Evolutionary conservation across 2,329 filamentous ascomycete species (phyloP).

Genomic region (Scedosporium dehoogii): DNA sequence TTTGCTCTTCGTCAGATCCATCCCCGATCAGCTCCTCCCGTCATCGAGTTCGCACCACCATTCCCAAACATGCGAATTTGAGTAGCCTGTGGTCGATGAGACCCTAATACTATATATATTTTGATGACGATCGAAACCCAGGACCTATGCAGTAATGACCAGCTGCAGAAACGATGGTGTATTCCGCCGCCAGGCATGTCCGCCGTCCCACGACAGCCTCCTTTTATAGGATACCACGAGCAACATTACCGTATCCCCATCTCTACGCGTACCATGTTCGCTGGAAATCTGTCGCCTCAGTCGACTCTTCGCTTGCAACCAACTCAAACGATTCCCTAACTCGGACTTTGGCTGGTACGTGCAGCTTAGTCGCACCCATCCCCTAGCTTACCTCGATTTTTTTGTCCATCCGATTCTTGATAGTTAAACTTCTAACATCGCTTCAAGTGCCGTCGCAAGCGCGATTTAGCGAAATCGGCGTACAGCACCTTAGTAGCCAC

Average conservation of each 20-base stretch:
- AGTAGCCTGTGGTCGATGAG: too few species aligned
- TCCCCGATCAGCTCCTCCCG: not conserved
- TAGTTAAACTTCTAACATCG: constrained; percentile 7
- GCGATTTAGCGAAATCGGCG: constrained; percentile 84
- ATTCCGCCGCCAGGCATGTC: constrained; percentile 1
- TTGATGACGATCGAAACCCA: not conserved
- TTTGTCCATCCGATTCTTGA: not conserved
- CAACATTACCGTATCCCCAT: constrained; percentile 11
- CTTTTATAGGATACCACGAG: not conserved
- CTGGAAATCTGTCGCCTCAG: constrained; percentile 32
- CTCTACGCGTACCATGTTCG: constrained; percentile 27
- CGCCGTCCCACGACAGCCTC: constrained; percentile 1
- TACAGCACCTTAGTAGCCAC: constrained; percentile 83
- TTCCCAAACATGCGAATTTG: not conserved
- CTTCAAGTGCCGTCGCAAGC: constrained; percentile 40
- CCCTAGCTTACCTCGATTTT: not conserved
- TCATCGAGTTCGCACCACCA: not conserved
- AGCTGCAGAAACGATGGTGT: not conserved
- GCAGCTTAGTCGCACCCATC: too few species aligned
- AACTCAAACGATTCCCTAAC: not conserved
- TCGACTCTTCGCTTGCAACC: constrained; percentile 1
- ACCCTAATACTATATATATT: not conserved
- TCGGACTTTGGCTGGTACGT: not conserved
- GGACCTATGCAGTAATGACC: not conserved
- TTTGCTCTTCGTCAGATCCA: not conserved